A percentile compares a stretch with the other conserved stretches of the same genome.
Evolutionary conservation across 345 rosid genomes (phyloP).

Genomic region (Lagerstroemia speciosa): DNA sequence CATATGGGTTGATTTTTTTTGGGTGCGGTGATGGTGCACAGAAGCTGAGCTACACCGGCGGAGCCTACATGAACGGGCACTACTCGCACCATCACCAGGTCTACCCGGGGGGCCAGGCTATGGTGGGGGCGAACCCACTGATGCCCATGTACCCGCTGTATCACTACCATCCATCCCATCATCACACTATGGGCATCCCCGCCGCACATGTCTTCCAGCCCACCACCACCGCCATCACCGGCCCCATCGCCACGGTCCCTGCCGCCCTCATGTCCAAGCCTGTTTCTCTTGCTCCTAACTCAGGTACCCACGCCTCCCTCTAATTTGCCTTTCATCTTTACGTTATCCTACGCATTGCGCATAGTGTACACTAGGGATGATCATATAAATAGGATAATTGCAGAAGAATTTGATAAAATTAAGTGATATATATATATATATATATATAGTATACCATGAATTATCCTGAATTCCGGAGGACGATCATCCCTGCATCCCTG

Average conservation of each 20-base stretch:
- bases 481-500: too few species aligned
- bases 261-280: constrained; percentile 51
- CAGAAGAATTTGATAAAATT: too few species aligned
- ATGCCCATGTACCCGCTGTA: constrained; percentile 79
- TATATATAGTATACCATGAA: too few species aligned
- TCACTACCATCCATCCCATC: constrained; percentile 52
- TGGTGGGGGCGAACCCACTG: constrained; percentile 59
- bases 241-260: constrained; percentile 32
- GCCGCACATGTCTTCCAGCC: constrained; percentile 51
- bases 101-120: constrained; percentile 67
- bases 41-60: constrained; percentile 68
- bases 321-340: too few species aligned
- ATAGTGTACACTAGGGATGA: too few species aligned
- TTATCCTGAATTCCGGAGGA: too few species aligned
- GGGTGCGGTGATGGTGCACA: constrained; percentile 18
- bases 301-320: constrained; percentile 35
- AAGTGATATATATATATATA: too few species aligned
- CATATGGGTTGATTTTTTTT: background rate
- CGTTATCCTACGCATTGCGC: too few species aligned
- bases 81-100: constrained; percentile 32
- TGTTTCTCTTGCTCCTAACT: constrained; percentile 31
- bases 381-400: too few species aligned
- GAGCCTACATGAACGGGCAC: constrained; percentile 64
- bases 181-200: constrained; percentile 71
- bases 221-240: constrained; percentile 34